Base-by-base conservation (phyloP, 1,284 basidiomycete genomes). In the Pyrrhoderma lamaoense region DNA sequence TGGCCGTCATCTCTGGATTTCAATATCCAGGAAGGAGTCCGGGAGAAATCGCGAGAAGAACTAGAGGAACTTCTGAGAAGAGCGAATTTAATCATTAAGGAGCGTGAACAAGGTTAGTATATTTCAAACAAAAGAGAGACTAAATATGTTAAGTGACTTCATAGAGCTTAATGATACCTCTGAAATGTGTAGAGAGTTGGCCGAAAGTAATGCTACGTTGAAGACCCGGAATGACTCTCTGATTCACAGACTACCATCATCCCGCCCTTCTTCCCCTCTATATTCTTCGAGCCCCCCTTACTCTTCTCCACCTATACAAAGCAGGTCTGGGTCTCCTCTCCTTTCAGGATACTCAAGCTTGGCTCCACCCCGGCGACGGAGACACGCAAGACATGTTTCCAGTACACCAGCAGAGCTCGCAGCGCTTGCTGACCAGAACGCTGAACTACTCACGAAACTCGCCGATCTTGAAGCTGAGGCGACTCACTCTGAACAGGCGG, bases 391-490 rank as follows among this genome's bases (percentile, higher is more conserved):
- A 22, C 79, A 73, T 58, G 72, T 85, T 35, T 82, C 84, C 35
- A 76, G 85, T 49, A 80, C 82, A 2, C 78, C 79, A 0, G 66
- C 73, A n/a, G 85, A 89, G 52, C 72, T 91, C 22, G 76, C 79
- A 2, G 69, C 74, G 5, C 76, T 93, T 22, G 77, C 82, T 0
- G 85, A 89, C 59, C 86, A 91, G 66, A 93, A 93, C 61, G 80
- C 83, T 0, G 84, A 90, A 53, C 79, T 93, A 14, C 68, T 87
- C 4, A 66, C 75, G 19, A 86, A 88, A 57, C 71, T 93, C 4
- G 81, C 88, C 61, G 76, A 76, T 53, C 73, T 93, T 19, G 85
- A 92, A 61, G 65, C 74, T 0, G 89, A 91, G 57, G 79, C 87
- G 3, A 67, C 69, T 8, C 73, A 74, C 40, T 73, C 81, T 2